Evolutionary conservation across 495 filamentous ascomycete genomes (phyloP).

Genomic region (Tuber umbilicatum): DNA sequence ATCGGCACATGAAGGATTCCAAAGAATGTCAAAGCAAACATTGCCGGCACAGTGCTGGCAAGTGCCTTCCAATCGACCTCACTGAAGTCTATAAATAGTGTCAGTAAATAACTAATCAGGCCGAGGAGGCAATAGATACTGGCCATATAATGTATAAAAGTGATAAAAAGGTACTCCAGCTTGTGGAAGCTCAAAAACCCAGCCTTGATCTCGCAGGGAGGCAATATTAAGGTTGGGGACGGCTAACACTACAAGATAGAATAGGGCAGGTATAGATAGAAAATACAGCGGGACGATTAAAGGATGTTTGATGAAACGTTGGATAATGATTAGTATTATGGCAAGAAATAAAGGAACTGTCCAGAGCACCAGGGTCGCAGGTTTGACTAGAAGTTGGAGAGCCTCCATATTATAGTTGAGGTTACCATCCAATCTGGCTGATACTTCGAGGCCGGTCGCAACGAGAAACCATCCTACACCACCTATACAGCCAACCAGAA

Average conservation of each 20-base stretch:
- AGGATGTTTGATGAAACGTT: conserved; percentile 66
- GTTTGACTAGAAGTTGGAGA: conserved; percentile 59
- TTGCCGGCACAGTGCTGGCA: conserved; percentile 73
- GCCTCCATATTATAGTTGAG: conserved; percentile 73
- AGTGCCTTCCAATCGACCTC: conserved; percentile 75
- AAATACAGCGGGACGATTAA: conserved; percentile 85
- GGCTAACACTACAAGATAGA: conserved; percentile 70
- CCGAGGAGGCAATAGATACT: conserved; percentile 33
- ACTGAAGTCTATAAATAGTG: conserved; percentile 54
- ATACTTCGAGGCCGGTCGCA: conserved; percentile 86
- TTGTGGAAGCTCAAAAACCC: conserved; percentile 82
- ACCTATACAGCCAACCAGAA: conserved; percentile 94
- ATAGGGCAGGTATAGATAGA: conserved; percentile 66
- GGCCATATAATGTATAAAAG: conserved; percentile 91
- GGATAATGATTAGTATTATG: conserved; percentile 64
- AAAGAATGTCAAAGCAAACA: conserved; percentile 97
- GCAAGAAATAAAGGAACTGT: conserved; percentile 70
- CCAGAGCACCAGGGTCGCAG: conserved; percentile 76
- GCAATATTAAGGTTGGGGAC: conserved; percentile 58
- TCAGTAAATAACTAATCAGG: conserved; percentile 33
- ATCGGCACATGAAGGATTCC: conserved; percentile 95
- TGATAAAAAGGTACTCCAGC: conserved; percentile 89
- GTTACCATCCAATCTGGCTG: conserved; percentile 77
- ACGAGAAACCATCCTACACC: conserved; percentile 96
- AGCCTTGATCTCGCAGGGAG: conserved; percentile 62